Percentiles rank a stretch among this genome's conserved stretches.
phyloP scores from a whole-genome alignment of 257 asterid species.

The Solanum appendiculatum region DNA sequence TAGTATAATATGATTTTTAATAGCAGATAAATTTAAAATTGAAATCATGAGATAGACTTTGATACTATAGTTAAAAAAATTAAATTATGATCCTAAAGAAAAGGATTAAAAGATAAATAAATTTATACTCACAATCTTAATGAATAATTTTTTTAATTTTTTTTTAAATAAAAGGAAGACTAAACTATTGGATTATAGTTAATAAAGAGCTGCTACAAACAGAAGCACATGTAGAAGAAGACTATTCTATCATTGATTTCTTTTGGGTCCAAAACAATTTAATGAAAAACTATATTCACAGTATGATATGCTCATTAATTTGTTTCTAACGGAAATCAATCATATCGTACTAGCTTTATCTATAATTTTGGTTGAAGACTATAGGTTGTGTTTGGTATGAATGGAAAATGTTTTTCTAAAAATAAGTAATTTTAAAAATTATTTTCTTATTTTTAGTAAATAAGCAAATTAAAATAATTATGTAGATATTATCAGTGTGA shows the following conservation, averaged over 20 bases:
- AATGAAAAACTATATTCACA: neutral
- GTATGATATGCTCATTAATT: neutral
- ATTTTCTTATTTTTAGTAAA: no score
- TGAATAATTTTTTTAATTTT: neutral
- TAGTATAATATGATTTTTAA: neutral
- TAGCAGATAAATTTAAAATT: neutral
- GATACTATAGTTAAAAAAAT: neutral
- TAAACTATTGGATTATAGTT: neutral
- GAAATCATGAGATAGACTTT: neutral
- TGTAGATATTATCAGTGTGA: no score
- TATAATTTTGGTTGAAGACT: neutral
- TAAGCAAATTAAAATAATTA: no score
- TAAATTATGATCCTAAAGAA: neutral
- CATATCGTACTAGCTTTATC: neutral
- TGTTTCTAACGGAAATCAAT: neutral
- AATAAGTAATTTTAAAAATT: neutral
- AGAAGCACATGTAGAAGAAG: slow-evolving; percentile 3
- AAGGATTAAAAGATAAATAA: neutral
- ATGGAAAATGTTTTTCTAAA: neutral
- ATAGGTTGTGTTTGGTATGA: neutral
- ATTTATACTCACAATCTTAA: neutral
- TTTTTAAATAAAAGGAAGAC: neutral
- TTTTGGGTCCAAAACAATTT: neutral
- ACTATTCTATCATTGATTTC: neutral
- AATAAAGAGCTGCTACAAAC: neutral